Percentiles rank a stretch among this genome's conserved stretches.
Evolutionary conservation across 352 stramenopile genomes (phyloP).

Genomic region (Phytophthora megakarya): DNA sequence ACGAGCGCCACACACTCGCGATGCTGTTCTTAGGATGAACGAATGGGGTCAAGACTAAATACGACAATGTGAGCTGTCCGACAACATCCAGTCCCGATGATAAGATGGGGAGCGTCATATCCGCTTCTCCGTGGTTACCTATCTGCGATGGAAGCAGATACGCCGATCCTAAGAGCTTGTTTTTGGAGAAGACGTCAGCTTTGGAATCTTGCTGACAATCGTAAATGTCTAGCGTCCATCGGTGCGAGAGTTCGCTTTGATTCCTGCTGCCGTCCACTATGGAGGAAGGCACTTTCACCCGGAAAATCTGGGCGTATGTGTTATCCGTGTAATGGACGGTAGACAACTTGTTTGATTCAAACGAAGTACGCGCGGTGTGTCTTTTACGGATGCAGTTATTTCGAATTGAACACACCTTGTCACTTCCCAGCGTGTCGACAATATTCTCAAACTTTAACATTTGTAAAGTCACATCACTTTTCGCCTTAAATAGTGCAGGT

Average conservation of each 20-base stretch:
- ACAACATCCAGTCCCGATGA: slow-evolving; percentile 27
- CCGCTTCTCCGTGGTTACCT: slow-evolving; percentile 51
- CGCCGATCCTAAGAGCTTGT: slow-evolving; percentile 41
- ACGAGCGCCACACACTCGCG: slow-evolving; percentile 59
- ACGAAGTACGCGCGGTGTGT: slow-evolving; percentile 11
- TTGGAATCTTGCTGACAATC: slow-evolving; percentile 28
- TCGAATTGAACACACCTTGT: slow-evolving; percentile 39
- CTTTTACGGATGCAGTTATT: slow-evolving; percentile 46
- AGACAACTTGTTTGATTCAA: neutral
- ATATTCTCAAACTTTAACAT: slow-evolving; percentile 46
- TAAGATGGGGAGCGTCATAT: slow-evolving; percentile 62
- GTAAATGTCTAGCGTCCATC: slow-evolving; percentile 48
- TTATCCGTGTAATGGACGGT: slow-evolving; percentile 37
- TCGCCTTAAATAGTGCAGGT: slow-evolving; percentile 47
- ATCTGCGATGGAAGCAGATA: slow-evolving; percentile 60
- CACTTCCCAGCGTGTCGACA: slow-evolving; percentile 39
- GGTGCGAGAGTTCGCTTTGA: slow-evolving; percentile 31
- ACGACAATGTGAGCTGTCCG: slow-evolving; percentile 58
- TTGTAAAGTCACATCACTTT: slow-evolving; percentile 40
- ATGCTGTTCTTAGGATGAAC: slow-evolving; percentile 63
- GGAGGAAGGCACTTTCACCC: slow-evolving; percentile 45
- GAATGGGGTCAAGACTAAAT: slow-evolving; percentile 61
- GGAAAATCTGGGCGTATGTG: slow-evolving; percentile 57
- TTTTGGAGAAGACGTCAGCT: slow-evolving; percentile 17
- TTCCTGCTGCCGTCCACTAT: slow-evolving; percentile 27